phyloP scores from a whole-genome alignment of 129 eudicot genomes.

The Pulicaria dysenterica region DNA sequence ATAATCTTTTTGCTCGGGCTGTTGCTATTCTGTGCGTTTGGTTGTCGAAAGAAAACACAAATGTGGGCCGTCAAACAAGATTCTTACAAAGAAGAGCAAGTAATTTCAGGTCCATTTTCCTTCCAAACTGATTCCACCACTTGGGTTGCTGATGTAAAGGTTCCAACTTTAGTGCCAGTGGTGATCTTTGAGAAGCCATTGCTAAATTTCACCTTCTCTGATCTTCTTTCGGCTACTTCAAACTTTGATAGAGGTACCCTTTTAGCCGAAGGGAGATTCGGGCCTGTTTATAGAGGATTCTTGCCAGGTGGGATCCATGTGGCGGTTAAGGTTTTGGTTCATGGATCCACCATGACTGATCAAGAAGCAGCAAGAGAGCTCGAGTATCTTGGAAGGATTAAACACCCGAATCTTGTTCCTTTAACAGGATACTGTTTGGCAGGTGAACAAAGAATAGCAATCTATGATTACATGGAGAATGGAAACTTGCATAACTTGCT shows the following conservation, averaged over 20 bases:
- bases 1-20: conserved; percentile 60
- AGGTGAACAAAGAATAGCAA: conserved; percentile 77
- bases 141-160: conserved; percentile 92
- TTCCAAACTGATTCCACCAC: conserved; percentile 93
- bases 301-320: conserved; percentile 82
- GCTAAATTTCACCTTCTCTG: conserved; percentile 78
- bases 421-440: conserved; percentile 89
- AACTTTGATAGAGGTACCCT: conserved; percentile 74
- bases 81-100: conserved; percentile 69
- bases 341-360: conserved; percentile 82
- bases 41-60: conserved; percentile 66
- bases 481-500: conserved; percentile 86
- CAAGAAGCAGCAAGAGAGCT: conserved; percentile 88
- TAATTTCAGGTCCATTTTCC: conserved; percentile 80
- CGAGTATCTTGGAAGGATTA: conserved; percentile 81
- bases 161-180: conserved; percentile 68
- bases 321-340: conserved; percentile 78
- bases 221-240: conserved; percentile 84
- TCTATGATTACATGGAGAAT: conserved; percentile 84
- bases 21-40: conserved; percentile 63
- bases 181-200: conserved; percentile 87
- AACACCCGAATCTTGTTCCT: conserved; percentile 83
- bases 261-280: conserved; percentile 83
- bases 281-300: conserved; percentile 80
- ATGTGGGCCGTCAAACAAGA: conserved; percentile 72